Evolutionary conservation across 768 basidiomycete species (phyloP).

Genomic region (Phaeotremella skinneri): DNA sequence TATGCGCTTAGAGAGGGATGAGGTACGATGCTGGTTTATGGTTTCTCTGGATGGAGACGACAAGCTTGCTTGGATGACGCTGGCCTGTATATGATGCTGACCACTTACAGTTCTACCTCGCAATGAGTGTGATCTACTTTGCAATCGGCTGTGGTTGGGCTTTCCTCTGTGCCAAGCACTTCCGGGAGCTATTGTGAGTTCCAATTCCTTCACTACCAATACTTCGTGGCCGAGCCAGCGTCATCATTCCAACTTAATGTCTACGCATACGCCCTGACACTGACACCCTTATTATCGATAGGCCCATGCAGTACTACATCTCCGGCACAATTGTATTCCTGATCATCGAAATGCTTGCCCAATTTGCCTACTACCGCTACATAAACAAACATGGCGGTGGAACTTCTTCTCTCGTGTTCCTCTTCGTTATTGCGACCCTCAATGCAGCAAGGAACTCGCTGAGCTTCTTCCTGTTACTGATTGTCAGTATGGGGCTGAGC

Average conservation of each 20-base stretch:
- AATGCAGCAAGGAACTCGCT: slow-evolving; percentile 89
- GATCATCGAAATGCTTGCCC: slow-evolving; percentile 89
- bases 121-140: slow-evolving; percentile 76
- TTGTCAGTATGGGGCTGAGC: slow-evolving; percentile 86
- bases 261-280: slow-evolving; percentile 1
- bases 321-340: slow-evolving; percentile 81
- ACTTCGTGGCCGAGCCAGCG: slow-evolving; percentile 23
- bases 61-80: slow-evolving; percentile 27
- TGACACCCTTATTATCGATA: slow-evolving; percentile 2
- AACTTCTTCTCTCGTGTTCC: slow-evolving; percentile 64
- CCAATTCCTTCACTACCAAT: slow-evolving; percentile 51
- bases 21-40: not conserved
- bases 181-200: slow-evolving; percentile 80
- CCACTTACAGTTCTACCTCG: slow-evolving; percentile 71
- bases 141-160: slow-evolving; percentile 72
- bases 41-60: not conserved
- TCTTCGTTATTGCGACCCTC: slow-evolving; percentile 86
- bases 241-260: slow-evolving; percentile 8
- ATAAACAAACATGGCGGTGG: slow-evolving; percentile 62
- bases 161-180: slow-evolving; percentile 74
- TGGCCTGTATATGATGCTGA: no score
- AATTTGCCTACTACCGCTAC: slow-evolving; percentile 90
- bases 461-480: slow-evolving; percentile 90
- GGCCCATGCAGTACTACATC: slow-evolving; percentile 71
- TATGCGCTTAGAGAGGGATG: no score